Evolutionary conservation across 257 asterid species (phyloP).

Genomic region (Mitragyna speciosa): DNA sequence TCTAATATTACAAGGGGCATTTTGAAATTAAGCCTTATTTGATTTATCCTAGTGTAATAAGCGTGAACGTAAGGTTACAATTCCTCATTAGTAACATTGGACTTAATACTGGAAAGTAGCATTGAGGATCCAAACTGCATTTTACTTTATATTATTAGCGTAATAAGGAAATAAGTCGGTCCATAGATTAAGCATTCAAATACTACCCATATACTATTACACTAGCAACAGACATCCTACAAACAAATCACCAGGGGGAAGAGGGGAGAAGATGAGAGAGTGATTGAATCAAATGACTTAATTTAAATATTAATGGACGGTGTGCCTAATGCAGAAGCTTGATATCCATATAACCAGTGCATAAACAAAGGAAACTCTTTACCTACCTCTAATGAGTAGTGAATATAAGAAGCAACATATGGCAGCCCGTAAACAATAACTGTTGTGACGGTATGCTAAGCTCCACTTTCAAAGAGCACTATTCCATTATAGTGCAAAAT

Average conservation of each 20-base stretch:
- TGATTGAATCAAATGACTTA: neutral
- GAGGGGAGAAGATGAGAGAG: neutral
- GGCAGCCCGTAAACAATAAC: neutral
- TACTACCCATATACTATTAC: no score
- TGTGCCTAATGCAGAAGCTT: neutral
- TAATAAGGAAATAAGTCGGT: no score
- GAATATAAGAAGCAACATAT: neutral
- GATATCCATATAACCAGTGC: neutral
- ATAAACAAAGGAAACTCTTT: neutral
- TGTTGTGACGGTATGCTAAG: constrained; percentile 3
- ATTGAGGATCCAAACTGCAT: no score
- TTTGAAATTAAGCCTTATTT: no score
- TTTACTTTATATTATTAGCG: no score
- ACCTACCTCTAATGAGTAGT: neutral
- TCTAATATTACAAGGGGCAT: no score
- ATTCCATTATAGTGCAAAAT: neutral
- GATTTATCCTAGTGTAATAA: no score
- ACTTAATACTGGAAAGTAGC: no score
- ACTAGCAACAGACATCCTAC: no score
- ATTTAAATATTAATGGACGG: neutral
- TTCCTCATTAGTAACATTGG: no score
- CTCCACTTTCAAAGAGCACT: neutral
- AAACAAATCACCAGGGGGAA: neutral
- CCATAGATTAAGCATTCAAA: no score
- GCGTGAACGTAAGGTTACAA: no score